Percentiles rank a stretch among this genome's conserved stretches.
These are phyloP conservation scores for Tetracentron sinense DNA, from an alignment of 164 flowering plant genomes.

Conservation along the genomic window DNA sequence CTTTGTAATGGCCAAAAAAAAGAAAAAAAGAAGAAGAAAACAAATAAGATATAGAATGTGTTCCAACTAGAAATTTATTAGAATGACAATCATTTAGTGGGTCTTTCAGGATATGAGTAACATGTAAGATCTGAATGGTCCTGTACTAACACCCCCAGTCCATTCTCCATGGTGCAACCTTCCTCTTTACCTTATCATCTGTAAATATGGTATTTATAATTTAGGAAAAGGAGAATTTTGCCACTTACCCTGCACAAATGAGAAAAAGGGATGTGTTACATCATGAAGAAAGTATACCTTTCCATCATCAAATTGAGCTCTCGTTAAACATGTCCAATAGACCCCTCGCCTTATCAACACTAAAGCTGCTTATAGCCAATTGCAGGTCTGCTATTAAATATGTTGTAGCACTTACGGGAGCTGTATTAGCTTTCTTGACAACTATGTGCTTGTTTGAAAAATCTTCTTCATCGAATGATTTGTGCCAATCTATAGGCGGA, in stretches of 20 bases:
- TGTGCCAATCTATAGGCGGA: conserved; percentile 76
- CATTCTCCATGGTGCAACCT: no score
- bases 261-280: neutral
- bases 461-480: conserved; percentile 86
- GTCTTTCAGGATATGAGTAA: no score
- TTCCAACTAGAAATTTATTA: no score
- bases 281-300: conserved; percentile 43
- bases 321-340: conserved; percentile 89
- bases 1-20: neutral
- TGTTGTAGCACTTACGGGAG: conserved; percentile 43
- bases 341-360: conserved; percentile 82
- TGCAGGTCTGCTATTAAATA: conserved; percentile 92
- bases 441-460: conserved; percentile 46
- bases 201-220: neutral
- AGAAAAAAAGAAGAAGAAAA: neutral
- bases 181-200: no score
- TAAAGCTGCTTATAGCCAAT: conserved; percentile 89
- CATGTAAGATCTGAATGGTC: no score
- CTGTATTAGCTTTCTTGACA: conserved; percentile 47
- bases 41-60: no score
- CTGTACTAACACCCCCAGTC: no score
- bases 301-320: conserved; percentile 87
- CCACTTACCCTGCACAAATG: neutral
- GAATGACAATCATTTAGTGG: no score
- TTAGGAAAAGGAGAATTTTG: neutral